A percentile compares a stretch with the other conserved stretches of the same genome.
phyloP scores from a whole-genome alignment of 2,329 filamentous ascomycete species.

The Alternaria sp. region DNA sequence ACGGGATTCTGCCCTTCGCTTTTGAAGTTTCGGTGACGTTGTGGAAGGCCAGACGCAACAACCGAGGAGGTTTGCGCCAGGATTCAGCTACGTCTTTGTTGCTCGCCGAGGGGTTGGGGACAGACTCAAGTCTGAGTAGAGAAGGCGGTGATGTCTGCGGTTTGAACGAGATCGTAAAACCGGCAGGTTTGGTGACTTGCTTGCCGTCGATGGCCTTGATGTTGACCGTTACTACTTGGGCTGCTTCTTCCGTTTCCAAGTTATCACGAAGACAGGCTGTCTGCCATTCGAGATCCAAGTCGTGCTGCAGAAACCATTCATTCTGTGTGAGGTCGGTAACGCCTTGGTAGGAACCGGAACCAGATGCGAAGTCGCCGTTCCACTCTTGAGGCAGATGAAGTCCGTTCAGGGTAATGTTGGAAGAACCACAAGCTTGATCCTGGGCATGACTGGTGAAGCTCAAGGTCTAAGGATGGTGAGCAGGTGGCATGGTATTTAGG shows the following conservation, averaged over 20 bases:
- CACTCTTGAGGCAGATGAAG: conserved; percentile 47
- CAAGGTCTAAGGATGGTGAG: conserved; percentile 49
- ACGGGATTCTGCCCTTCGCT: conserved; percentile 14
- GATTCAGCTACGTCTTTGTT: conserved; percentile 36
- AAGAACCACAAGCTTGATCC: conserved; percentile 46
- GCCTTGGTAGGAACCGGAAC: conserved; percentile 41
- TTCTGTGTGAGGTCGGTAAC: conserved; percentile 39
- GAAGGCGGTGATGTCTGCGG: conserved; percentile 44
- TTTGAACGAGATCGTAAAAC: conserved; percentile 51
- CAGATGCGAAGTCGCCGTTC: conserved; percentile 45
- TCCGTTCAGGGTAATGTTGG: conserved; percentile 53
- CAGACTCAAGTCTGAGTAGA: conserved; percentile 43
- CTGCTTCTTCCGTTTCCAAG: conserved; percentile 34
- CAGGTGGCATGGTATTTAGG: conserved; percentile 26
- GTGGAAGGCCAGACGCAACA: conserved; percentile 37
- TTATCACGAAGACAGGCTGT: conserved; percentile 47
- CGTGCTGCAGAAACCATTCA: conserved; percentile 43
- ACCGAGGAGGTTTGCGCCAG: conserved; percentile 47
- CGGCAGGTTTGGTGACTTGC: conserved; percentile 36
- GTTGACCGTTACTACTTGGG: conserved; percentile 49
- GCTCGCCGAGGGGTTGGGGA: conserved; percentile 40
- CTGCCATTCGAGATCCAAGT: conserved; percentile 48
- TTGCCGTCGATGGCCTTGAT: conserved; percentile 49
- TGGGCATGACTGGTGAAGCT: conserved; percentile 49
- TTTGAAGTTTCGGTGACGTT: conserved; percentile 8